phyloP scores from a whole-genome alignment of 805 yeast species.

The Hagleromyces aurorensis region DNA sequence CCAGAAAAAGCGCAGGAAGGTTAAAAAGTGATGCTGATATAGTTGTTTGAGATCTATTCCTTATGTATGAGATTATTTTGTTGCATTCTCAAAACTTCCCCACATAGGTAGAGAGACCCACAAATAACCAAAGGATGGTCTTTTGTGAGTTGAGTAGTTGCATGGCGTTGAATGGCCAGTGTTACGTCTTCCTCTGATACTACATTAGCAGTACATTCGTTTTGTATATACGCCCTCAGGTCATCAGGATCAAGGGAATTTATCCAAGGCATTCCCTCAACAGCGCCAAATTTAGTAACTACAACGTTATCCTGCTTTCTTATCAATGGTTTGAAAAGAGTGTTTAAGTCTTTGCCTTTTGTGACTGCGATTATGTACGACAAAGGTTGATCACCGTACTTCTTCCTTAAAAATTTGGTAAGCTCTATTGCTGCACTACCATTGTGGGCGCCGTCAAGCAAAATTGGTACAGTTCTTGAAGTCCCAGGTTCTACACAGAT shows the following conservation, averaged over 20 bases:
- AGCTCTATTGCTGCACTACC: conserved; percentile 75
- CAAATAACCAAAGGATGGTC: conserved; percentile 41
- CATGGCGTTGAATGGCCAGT: conserved; percentile 24
- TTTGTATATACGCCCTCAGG: conserved; percentile 15
- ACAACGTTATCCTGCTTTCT: conserved; percentile 47
- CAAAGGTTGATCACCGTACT: conserved; percentile 21
- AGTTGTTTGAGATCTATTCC: not conserved
- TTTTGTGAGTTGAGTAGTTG: conserved; percentile 4
- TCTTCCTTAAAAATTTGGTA: conserved; percentile 40
- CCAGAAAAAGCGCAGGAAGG: conserved; percentile 3
- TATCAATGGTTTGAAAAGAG: conserved; percentile 45
- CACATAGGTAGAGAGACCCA: conserved; percentile 64
- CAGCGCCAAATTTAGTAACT: conserved; percentile 55
- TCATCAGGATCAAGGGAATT: conserved; percentile 34
- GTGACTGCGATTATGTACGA: conserved; percentile 69
- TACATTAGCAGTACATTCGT: conserved; percentile 28
- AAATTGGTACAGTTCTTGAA: conserved; percentile 20
- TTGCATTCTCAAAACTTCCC: conserved; percentile 42
- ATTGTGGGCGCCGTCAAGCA: conserved; percentile 93
- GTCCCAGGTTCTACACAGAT: conserved; percentile 19
- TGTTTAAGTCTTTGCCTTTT: conserved; percentile 53
- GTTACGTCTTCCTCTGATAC: conserved; percentile 19
- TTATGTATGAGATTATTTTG: conserved; percentile 12
- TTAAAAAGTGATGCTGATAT: conserved; percentile 1
- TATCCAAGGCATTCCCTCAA: conserved; percentile 96